Evolutionary conservation across 1,284 basidiomycete species (phyloP), one percentile per base, ranked within the genome.

Genomic region (Cryptococcus sp.): DNA sequence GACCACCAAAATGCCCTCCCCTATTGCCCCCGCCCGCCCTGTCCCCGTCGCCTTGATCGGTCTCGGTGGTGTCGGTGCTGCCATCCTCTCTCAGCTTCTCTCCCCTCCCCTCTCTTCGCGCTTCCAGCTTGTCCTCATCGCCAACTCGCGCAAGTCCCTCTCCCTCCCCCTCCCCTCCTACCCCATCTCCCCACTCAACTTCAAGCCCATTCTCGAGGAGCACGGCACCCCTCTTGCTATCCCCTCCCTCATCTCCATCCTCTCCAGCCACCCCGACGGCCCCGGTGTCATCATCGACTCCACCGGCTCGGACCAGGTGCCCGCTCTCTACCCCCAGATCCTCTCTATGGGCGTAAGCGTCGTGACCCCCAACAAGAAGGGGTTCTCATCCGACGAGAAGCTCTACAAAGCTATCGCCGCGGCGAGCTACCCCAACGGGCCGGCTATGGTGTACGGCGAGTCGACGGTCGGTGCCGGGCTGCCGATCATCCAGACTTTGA

Each of bases 291-390:
- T 99, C 20, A 88, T 99, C 57, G 95, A 99, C 78, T 96, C 94
- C 76, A 98, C 96, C 0, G 90, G 92, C 1, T 87, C 89, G 40
- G 88, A 94, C 50, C 81, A 80, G 16, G 84, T 98, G 38, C 95
- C 95, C 2, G 80, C 81, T 24, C 77, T 88, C 59, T 99, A 98
- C 76, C 91, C 96, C 0, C 78, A 80, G 28, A 88, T 95, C 78
- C 79, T 98, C 56, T 79, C 80, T 52, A 83, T 83, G 7, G 93
- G 92, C 8, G 83, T 98, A 53, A 85, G 87, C 72, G 84, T 99
- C 62, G 87, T 96, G 45, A 99, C 95, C 0, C 95, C 96, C 15
- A 99, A 98, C 82, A 99, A 99, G 78, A 98, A 98, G 79, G 95
- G 89, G 0, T 91, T 88, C 72, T 95, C 91, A 4, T 86, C 88